Conservation (phyloP, 2,329 filamentous ascomycete species). For the Microsporum ferrugineum region DNA sequence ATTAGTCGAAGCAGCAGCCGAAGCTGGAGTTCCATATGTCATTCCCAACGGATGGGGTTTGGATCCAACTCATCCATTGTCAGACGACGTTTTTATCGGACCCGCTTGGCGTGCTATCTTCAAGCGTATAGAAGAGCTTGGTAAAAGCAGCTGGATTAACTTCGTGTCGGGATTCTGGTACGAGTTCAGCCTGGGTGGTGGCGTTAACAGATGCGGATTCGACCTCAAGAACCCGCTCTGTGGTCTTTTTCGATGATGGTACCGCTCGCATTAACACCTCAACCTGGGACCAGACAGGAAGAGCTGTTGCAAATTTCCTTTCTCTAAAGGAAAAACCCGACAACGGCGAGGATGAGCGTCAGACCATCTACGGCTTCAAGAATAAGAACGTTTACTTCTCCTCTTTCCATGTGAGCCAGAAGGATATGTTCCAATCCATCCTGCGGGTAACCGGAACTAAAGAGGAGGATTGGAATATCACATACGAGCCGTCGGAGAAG, state of each 20-base stretch:
- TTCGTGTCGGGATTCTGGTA: slow-evolving; percentile 46
- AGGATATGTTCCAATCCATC: slow-evolving; percentile 53
- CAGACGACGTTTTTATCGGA: slow-evolving; percentile 29
- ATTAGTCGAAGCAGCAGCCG: slow-evolving; percentile 44
- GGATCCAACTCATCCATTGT: slow-evolving; percentile 17
- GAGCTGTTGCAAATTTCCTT: slow-evolving; percentile 43
- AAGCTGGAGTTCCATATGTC: slow-evolving; percentile 45
- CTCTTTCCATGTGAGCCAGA: slow-evolving; percentile 50
- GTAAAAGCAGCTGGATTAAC: slow-evolving; percentile 30
- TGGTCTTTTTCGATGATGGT: slow-evolving; percentile 47
- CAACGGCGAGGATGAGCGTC: slow-evolving; percentile 25
- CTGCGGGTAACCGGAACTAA: slow-evolving; percentile 47
- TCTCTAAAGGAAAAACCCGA: slow-evolving; percentile 36
- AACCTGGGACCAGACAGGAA: slow-evolving; percentile 48
- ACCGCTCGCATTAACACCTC: slow-evolving; percentile 45
- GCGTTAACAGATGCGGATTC: slow-evolving; percentile 37
- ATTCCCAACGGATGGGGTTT: slow-evolving; percentile 41
- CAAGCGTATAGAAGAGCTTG: slow-evolving; percentile 32
- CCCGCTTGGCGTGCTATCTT: slow-evolving; percentile 19
- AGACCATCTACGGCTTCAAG: slow-evolving; percentile 34
- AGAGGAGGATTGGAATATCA: slow-evolving; percentile 51
- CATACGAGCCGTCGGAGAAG: slow-evolving; percentile 35
- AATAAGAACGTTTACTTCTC: slow-evolving; percentile 43
- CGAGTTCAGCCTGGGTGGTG: slow-evolving; percentile 37
- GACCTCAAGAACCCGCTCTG: slow-evolving; percentile 34